Base-by-base conservation (phyloP, 176 grass and related monocot species). In the Tillandsia fasciculata region DNA sequence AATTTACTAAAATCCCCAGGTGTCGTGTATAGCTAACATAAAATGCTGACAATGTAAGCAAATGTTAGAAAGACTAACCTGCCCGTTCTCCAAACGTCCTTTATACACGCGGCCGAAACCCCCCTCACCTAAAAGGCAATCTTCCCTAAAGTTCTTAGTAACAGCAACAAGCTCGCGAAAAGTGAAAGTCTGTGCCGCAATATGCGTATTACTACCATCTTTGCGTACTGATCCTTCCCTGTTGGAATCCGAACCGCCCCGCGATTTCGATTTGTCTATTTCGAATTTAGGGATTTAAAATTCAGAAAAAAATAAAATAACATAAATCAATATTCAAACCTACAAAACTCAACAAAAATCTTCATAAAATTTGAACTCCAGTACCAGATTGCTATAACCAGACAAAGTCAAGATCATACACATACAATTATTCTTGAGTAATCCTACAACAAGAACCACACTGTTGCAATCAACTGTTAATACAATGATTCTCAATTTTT, bases 51-150 rank as follows among this genome's bases (percentile, higher is more conserved):
- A 71, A 9, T 14, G 64, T 3, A 33, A 63, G 17, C 51, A 11
- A 1, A 20, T 42, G 10, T 1, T 22, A 49, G 48, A 47, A 33
- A 79, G 13, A 79, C 56, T 57, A 63, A 90, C 91, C 91, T 96
- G 84, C 11, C 91, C 91, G 78, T 42, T 96, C 66, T 96, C 56
- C 56, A 61, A 22, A 61, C 7, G 56, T 18, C 56, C 56, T 61
- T 61, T 61, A 61, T 18, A 61, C 56, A 61, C 56, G 22, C 56
- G 17, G 10, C 56, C 56, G 22, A 61, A 61, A 9, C 56, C 56
- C 7, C 56, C 56, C 15, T 15, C 56, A 22, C 56, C 56, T 9
- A 61, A n/a, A 61, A 61, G 56, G 56, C 22, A 61, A 61, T 15
- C 56, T 8, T 61, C 17, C 15, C 22, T n/a, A 20, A 61, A 61